phyloP scores from a whole-genome alignment of 371 early-diverging fungal genomes.

The Mucor irregularis region DNA sequence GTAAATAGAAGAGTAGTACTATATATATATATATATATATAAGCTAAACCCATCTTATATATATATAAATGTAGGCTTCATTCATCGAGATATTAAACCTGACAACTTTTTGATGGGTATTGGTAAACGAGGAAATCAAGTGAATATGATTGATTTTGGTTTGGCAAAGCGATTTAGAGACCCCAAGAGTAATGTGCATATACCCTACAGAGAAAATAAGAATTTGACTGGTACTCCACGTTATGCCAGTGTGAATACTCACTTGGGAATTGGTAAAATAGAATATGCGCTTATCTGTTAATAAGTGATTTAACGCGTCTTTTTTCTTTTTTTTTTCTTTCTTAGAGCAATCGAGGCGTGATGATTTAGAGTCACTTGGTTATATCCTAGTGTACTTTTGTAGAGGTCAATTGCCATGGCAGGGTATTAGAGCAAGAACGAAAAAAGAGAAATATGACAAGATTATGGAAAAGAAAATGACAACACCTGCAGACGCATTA shows the following conservation, averaged over 20 bases:
- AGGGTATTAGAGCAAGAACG: conserved; percentile 96
- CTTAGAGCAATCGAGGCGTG: conserved; percentile 97
- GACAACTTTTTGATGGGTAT: conserved; percentile 99
- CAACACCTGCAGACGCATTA: conserved; percentile 93
- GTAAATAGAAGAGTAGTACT: too few species aligned
- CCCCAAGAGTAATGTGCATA: conserved; percentile 94
- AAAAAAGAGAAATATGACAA: conserved; percentile 99
- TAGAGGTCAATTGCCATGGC: conserved; percentile 99
- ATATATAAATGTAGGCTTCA: too few species aligned
- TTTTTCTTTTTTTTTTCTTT: neutral
- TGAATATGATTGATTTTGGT: conserved; percentile 99
- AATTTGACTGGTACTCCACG: conserved; percentile 99
- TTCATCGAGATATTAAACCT: conserved; percentile 91
- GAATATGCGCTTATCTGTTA: neutral
- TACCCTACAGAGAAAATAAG: conserved; percentile 97
- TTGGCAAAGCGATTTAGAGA: conserved; percentile 97
- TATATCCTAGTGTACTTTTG: conserved; percentile 99
- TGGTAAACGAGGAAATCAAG: conserved; percentile 91
- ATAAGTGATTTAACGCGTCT: neutral
- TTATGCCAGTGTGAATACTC: conserved; percentile 99
- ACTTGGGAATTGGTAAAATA: conserved; percentile 85
- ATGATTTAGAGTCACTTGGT: conserved; percentile 99
- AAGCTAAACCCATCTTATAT: too few species aligned
- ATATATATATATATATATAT: too few species aligned
- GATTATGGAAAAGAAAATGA: conserved; percentile 99